Evolutionary conservation across 352 stramenopile species (phyloP).

Genomic region (Phytophthora vignae): DNA sequence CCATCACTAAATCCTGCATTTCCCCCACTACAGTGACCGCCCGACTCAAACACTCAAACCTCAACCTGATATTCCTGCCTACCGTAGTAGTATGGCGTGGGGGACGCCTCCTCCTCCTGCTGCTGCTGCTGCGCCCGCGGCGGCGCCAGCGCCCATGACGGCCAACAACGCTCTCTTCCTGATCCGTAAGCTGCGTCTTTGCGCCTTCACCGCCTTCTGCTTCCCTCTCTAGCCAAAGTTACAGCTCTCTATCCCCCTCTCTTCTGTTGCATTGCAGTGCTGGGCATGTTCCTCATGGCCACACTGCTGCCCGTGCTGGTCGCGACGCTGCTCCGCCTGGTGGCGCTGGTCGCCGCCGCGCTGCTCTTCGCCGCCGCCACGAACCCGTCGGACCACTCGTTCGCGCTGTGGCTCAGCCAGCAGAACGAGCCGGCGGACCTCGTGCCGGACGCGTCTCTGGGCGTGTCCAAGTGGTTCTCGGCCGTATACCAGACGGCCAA

Average conservation of each 20-base stretch:
- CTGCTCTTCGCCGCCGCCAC: conserved; percentile 47
- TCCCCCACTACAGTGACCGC: not conserved
- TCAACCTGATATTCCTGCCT: conserved; percentile 20
- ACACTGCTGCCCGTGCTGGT: conserved; percentile 72
- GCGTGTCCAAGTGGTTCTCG: conserved; percentile 74
- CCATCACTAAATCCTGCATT: not conserved
- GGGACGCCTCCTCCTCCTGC: conserved; percentile 17
- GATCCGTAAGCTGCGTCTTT: conserved; percentile 49
- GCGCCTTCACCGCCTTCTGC: not conserved
- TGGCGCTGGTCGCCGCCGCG: conserved; percentile 39
- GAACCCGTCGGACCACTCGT: conserved; percentile 79
- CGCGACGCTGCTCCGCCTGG: conserved; percentile 47
- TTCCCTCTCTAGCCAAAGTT: conserved; percentile 12
- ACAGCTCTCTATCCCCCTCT: conserved; percentile 3
- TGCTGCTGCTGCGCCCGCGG: conserved; percentile 18
- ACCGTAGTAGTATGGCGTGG: conserved; percentile 35
- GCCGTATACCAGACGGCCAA: conserved; percentile 78
- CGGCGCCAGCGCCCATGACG: conserved; percentile 42
- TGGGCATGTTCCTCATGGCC: conserved; percentile 77
- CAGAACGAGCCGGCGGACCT: conserved; percentile 54
- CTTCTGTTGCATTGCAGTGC: conserved; percentile 44
- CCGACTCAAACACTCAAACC: not conserved
- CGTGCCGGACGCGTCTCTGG: conserved; percentile 51
- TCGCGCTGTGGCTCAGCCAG: conserved; percentile 67
- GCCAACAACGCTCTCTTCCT: conserved; percentile 77